These are phyloP conservation scores for Monosporascus sp. DNA, from an alignment of 2,329 filamentous ascomycete species.

Conservation along the genomic window DNA sequence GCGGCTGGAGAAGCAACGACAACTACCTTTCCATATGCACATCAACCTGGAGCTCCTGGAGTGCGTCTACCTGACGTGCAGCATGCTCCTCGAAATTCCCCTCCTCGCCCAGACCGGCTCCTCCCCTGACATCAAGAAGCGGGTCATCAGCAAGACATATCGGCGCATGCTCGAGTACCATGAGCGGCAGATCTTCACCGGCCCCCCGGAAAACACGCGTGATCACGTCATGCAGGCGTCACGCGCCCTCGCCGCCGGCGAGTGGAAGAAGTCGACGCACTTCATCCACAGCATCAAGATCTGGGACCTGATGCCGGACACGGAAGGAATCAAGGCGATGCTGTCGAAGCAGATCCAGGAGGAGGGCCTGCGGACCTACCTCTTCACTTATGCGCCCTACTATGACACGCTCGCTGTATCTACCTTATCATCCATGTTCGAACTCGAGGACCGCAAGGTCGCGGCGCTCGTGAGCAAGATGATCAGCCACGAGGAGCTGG, in stretches of 20 bases:
- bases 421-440: constrained; percentile 90
- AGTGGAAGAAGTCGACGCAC: constrained; percentile 94
- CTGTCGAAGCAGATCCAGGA: constrained; percentile 97
- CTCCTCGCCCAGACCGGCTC: constrained; percentile 95
- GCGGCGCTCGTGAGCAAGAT: constrained; percentile 96
- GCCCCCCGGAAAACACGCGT: constrained; percentile 95
- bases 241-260: constrained; percentile 90
- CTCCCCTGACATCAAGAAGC: constrained; percentile 93
- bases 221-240: constrained; percentile 99
- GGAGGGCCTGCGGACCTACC: constrained; percentile 94
- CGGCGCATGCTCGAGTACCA: constrained; percentile 99
- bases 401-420: constrained; percentile 91
- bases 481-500: constrained; percentile 98
- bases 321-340: constrained; percentile 93
- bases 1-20: constrained; percentile 91
- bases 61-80: constrained; percentile 97
- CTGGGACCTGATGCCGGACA: constrained; percentile 94
- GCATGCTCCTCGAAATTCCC: constrained; percentile 98
- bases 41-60: constrained; percentile 98
- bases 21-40: constrained; percentile 99
- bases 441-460: constrained; percentile 85
- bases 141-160: constrained; percentile 98
- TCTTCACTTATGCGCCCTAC: constrained; percentile 98
- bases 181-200: constrained; percentile 98
- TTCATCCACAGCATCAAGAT: constrained; percentile 99